Conservation (phyloP, 345 rosid genomes). For the Lumnitzera littorea region DNA sequence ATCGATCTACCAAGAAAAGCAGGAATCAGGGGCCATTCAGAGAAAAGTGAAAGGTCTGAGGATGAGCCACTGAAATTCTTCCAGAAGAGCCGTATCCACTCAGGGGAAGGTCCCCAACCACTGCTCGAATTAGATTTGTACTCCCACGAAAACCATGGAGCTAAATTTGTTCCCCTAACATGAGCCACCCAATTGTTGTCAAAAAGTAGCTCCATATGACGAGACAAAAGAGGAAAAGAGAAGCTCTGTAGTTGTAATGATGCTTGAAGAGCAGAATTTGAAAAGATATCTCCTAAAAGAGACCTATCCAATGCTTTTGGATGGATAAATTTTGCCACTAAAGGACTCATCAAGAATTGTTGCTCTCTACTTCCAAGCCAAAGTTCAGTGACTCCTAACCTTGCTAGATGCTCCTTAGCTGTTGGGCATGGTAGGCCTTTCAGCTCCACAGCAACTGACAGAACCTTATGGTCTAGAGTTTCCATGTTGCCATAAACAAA, state of each 20-base stretch:
- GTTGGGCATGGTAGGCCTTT: slow-evolving; percentile 86
- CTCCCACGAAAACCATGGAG: slow-evolving; percentile 96
- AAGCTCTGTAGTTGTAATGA: slow-evolving; percentile 55
- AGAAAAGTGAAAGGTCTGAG: slow-evolving; percentile 60
- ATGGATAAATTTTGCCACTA: slow-evolving; percentile 72
- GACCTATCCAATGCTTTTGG: slow-evolving; percentile 69
- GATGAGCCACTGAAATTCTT: slow-evolving; percentile 55
- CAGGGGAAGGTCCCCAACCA: slow-evolving; percentile 78
- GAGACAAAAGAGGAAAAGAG: slow-evolving; percentile 62
- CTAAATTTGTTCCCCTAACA: slow-evolving; percentile 49
- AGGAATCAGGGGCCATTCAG: slow-evolving; percentile 94
- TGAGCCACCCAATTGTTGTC: slow-evolving; percentile 71
- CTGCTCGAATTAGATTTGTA: slow-evolving; percentile 45
- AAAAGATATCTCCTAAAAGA: slow-evolving; percentile 52
- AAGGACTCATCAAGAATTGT: slow-evolving; percentile 64
- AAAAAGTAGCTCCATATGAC: slow-evolving; percentile 69
- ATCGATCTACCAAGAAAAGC: slow-evolving; percentile 87
- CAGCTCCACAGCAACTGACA: slow-evolving; percentile 48
- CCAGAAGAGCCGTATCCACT: slow-evolving; percentile 89
- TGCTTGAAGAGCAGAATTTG: slow-evolving; percentile 39
- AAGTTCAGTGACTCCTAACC: slow-evolving; percentile 62
- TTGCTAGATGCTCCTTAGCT: slow-evolving; percentile 58
- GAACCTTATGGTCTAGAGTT: slow-evolving; percentile 40
- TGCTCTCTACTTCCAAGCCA: slow-evolving; percentile 89
- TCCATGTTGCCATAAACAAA: slow-evolving; percentile 20